These are phyloP conservation scores for Coccomyxa sp. DNA, from an alignment of 139 green algal species.

Conservation along the genomic window DNA sequence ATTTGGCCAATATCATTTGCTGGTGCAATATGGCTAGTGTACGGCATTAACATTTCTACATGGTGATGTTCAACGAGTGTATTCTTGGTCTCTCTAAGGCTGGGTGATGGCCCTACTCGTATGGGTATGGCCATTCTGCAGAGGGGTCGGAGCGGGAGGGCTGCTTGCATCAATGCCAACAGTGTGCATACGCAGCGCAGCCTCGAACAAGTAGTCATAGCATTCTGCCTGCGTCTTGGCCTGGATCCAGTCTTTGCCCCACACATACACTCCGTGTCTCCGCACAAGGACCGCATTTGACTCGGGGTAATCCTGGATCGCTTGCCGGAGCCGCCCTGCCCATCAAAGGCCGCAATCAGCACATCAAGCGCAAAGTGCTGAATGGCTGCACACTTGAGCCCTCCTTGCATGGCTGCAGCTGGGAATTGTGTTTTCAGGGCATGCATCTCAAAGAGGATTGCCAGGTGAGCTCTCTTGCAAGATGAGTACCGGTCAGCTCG, in stretches of 20 bases:
- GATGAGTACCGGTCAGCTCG: slow-evolving; percentile 78
- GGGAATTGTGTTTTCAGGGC: no score
- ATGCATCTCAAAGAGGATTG: no score
- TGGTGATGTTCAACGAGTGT: no score
- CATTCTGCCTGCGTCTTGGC: slow-evolving; percentile 82
- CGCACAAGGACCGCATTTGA: slow-evolving; percentile 80
- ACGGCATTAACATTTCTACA: no score
- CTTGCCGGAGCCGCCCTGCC: slow-evolving; percentile 74
- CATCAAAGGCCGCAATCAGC: neutral
- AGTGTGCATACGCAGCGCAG: slow-evolving; percentile 68
- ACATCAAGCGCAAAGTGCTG: neutral
- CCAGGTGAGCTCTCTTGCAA: no score
- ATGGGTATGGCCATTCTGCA: slow-evolving; percentile 7
- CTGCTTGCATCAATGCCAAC: slow-evolving; percentile 70
- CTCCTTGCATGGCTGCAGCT: no score
- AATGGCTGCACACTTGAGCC: neutral
- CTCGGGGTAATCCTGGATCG: slow-evolving; percentile 51
- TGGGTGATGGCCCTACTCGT: neutral
- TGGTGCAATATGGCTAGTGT: neutral
- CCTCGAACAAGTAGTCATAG: slow-evolving; percentile 96
- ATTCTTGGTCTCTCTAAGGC: neutral
- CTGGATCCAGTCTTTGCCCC: slow-evolving; percentile 76
- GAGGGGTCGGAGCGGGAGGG: slow-evolving; percentile 23
- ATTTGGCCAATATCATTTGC: neutral
- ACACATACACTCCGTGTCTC: slow-evolving; percentile 84